A percentile compares a stretch with the other conserved stretches of the same genome.
Evolutionary conservation across 108 stramenopile species (phyloP).

Genomic region (Bacterosira constricta): DNA sequence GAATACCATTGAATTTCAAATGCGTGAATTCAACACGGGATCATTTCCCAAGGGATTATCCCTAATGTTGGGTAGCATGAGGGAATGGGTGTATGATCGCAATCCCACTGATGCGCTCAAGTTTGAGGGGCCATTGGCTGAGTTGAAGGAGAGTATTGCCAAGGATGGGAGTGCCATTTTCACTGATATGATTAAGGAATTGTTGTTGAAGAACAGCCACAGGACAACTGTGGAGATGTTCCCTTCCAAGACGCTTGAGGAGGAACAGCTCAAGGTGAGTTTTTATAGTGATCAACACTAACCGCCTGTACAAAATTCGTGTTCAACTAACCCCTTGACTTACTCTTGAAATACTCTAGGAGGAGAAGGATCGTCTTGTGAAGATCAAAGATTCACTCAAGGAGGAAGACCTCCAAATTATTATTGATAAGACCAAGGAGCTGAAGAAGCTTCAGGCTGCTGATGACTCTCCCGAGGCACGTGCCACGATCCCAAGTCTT

Average conservation of each 20-base stretch:
- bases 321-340: too few relatives aligned
- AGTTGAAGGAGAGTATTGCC: constrained; percentile 87
- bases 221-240: constrained; percentile 91
- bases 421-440: constrained; percentile 82
- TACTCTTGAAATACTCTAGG: constrained; percentile 48
- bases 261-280: constrained; percentile 56
- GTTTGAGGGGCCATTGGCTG: constrained; percentile 89
- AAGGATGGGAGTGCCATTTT: constrained; percentile 83
- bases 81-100: constrained; percentile 93
- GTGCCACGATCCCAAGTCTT: constrained; percentile 92
- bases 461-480: constrained; percentile 92
- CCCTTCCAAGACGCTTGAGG: constrained; percentile 89
- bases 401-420: constrained; percentile 76
- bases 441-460: constrained; percentile 89
- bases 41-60: constrained; percentile 94
- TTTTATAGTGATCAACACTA: too few relatives aligned
- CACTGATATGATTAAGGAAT: constrained; percentile 79
- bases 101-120: constrained; percentile 87
- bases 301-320: too few relatives aligned
- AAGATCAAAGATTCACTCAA: constrained; percentile 81
- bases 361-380: constrained; percentile 77
- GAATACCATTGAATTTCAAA: constrained; percentile 95
- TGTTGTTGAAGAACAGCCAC: constrained; percentile 90
- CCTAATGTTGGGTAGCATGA: constrained; percentile 95
- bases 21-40: constrained; percentile 98